Evolutionary conservation across 345 rosid species (phyloP).

Genomic region (Iberis pinnata): DNA sequence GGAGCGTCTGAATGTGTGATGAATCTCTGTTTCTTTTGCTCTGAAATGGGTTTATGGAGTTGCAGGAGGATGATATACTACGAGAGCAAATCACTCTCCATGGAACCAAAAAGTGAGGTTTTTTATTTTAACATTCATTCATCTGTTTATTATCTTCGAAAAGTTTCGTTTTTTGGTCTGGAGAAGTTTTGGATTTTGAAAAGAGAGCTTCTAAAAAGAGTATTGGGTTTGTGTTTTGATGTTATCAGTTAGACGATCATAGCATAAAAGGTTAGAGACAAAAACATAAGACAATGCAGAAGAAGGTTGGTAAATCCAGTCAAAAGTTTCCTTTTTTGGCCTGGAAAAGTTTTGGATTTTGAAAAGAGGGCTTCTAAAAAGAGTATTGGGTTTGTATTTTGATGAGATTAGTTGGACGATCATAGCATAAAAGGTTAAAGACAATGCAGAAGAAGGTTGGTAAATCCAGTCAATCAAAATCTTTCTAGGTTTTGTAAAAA

Average conservation of each 20-base stretch:
- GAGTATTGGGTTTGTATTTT: not conserved
- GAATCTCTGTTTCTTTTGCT: too few relatives aligned
- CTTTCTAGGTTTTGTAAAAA: not conserved
- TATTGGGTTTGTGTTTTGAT: constrained; percentile 5
- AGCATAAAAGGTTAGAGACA: constrained; percentile 85
- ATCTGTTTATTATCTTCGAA: not conserved
- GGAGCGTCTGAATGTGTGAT: too few relatives aligned
- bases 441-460: not conserved
- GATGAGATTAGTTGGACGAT: constrained; percentile 65
- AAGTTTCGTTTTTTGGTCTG: not conserved
- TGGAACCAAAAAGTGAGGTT: constrained; percentile 81
- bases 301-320: too few relatives aligned
- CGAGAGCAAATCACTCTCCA: constrained; percentile 70
- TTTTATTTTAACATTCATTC: not conserved
- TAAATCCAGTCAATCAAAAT: constrained; percentile 12
- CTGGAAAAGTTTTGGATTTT: not conserved
- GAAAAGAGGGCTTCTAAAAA: not conserved
- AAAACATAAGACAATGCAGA: constrained; percentile 93
- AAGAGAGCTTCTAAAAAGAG: not conserved
- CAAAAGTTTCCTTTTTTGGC: not conserved
- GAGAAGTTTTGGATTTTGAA: not conserved
- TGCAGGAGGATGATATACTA: constrained; percentile 86
- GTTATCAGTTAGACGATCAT: constrained; percentile 74
- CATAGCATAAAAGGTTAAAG: constrained; percentile 58
- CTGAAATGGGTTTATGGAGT: constrained; percentile 26